phyloP scores from a whole-genome alignment of 2,329 filamentous ascomycete genomes.

The Trichoderma pleuroti region DNA sequence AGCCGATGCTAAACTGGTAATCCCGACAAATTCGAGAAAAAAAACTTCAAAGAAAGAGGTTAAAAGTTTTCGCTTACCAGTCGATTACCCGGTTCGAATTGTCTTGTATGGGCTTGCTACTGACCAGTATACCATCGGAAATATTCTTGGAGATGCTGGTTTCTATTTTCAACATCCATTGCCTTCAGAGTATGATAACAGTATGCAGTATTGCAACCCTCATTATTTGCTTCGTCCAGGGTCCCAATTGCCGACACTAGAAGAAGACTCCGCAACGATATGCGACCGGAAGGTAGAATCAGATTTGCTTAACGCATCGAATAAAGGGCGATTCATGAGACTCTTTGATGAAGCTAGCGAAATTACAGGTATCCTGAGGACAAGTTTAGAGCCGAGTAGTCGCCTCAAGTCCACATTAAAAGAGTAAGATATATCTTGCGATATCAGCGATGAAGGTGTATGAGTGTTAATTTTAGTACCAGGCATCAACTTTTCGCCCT shows the following conservation, averaged over 20 bases:
- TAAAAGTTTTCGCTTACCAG: not conserved
- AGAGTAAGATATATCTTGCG: no score
- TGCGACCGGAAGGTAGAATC: not conserved
- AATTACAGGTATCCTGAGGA: not conserved
- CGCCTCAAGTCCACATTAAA: not conserved
- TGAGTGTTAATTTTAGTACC: no score
- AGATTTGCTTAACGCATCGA: not conserved
- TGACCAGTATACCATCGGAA: not conserved
- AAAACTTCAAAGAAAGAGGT: not conserved
- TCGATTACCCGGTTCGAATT: not conserved
- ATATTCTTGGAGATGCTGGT: not conserved
- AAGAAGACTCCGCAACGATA: not conserved
- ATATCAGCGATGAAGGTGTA: no score
- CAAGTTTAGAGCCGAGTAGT: not conserved
- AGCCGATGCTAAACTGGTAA: not conserved
- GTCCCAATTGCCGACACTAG: not conserved
- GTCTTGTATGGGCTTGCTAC: not conserved
- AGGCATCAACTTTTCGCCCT: not conserved
- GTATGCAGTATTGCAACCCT: not conserved
- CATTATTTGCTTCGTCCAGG: not conserved
- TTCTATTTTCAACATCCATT: not conserved
- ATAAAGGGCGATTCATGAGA: not conserved
- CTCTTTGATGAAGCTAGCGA: not conserved
- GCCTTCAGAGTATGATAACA: not conserved
- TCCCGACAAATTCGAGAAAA: not conserved